Evolutionary conservation across 306 rosid genomes (phyloP), one percentile per base, ranked within the genome.

Genomic region (Rosa multiflora): DNA sequence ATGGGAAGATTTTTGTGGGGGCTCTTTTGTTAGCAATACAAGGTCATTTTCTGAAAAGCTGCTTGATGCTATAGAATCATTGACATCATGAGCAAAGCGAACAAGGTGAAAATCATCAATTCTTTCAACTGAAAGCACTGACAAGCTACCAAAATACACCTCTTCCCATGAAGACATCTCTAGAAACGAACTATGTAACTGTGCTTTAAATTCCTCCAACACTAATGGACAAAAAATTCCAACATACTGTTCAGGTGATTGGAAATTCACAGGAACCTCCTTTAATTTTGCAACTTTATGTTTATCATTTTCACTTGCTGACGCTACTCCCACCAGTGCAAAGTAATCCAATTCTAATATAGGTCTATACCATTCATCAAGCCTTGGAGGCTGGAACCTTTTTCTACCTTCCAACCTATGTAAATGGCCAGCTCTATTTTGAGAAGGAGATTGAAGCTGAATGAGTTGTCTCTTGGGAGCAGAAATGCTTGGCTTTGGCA

Each of bases 191-290:
- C 85, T 94, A n/a, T 89, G 92, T 72, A 94, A 72, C 83, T 94
- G 99, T 3, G 97, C 97, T 85, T 89, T 94, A 73, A 94, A 89
- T 87, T 94, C 99, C 90, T 94, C 99, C 92, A 91, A 85, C 85
- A 94, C 92, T 81, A 92, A 82, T 44, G 99, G 99, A 49, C 85
- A 89, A 82, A 94, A 94, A 70, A 88, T 95, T 81, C 86, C 90
- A 58, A 88, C 76, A 76, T 95, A 95, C 76, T 95, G 94, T 80
- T 95, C 95, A 49, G 93, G 87, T 72, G 99, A 92, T 84, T 91
- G 90, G 79, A 95, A 95, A 88, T 81, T 72, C 51, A 90, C 88
- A 79, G 99, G 99, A 85, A 95, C 92, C 86, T 90, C 92, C 84
- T 88, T 92, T 51, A 95, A 86, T 62, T 91, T 90, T 77, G 81